These are phyloP conservation scores for Penicillium sp. DNA, from an alignment of 2,329 filamentous ascomycete genomes.

Conservation along the genomic window DNA sequence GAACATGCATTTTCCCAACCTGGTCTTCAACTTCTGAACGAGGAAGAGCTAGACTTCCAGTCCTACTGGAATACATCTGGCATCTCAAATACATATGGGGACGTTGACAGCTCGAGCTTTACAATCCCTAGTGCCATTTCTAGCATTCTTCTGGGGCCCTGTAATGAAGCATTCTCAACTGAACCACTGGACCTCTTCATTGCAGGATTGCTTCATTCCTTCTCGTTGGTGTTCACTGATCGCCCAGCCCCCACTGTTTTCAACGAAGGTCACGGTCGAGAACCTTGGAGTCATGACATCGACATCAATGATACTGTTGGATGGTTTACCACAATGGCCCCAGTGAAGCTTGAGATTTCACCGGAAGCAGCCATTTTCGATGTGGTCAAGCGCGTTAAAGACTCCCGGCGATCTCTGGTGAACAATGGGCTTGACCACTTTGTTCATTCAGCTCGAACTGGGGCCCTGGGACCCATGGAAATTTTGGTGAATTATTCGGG, in stretches of 20 bases:
- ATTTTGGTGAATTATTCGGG: constrained; percentile 60
- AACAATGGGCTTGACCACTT: constrained; percentile 54
- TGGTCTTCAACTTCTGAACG: too few relatives aligned
- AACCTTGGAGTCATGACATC: constrained; percentile 46
- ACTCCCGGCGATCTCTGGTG: constrained; percentile 45
- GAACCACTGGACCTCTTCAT: constrained; percentile 29
- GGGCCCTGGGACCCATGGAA: constrained; percentile 53
- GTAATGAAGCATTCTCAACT: constrained; percentile 12
- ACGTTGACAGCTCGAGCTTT: too few relatives aligned
- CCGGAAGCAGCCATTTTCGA: background rate
- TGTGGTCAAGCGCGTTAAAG: background rate
- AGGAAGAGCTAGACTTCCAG: too few relatives aligned
- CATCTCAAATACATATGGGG: too few relatives aligned
- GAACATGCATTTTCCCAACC: constrained; percentile 36
- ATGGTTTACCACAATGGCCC: constrained; percentile 60
- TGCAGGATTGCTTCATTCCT: constrained; percentile 56
- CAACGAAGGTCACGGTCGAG: constrained; percentile 39
- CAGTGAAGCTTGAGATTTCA: constrained; percentile 21
- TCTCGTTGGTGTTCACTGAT: constrained; percentile 56
- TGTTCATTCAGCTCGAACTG: constrained; percentile 23
- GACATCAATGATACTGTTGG: constrained; percentile 59
- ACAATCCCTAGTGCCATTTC: too few relatives aligned
- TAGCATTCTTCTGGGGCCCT: background rate
- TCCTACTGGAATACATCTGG: too few relatives aligned
- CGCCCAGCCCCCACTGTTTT: constrained; percentile 52